phyloP scores from a whole-genome alignment of 352 stramenopile species.

The Aphanomyces cochlioides region DNA sequence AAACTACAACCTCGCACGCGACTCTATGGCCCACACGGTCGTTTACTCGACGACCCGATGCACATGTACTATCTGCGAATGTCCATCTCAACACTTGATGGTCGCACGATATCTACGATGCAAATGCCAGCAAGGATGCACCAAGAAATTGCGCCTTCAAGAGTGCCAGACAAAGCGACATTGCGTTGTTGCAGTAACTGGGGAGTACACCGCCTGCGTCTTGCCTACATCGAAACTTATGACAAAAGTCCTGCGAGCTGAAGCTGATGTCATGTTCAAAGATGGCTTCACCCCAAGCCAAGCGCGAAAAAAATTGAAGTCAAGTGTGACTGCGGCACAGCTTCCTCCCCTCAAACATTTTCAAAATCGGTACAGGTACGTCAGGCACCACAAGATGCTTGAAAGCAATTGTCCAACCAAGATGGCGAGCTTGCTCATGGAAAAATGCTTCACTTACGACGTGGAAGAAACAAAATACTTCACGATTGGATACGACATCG shows the following conservation, averaged over 20 bases:
- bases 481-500: neutral
- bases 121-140: too few species aligned
- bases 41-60: too few species aligned
- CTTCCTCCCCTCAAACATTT: neutral
- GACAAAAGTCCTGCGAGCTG: neutral
- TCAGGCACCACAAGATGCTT: neutral
- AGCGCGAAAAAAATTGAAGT: neutral
- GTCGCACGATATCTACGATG: too few species aligned
- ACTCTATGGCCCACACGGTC: too few species aligned
- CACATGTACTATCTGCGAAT: too few species aligned
- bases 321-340: neutral
- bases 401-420: neutral
- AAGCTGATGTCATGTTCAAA: neutral
- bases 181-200: neutral
- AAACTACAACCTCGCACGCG: too few species aligned
- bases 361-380: neutral
- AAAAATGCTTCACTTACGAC: neutral
- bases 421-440: neutral
- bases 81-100: too few species aligned
- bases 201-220: neutral
- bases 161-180: too few species aligned
- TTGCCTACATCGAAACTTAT: neutral
- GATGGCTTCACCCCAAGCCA: neutral
- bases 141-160: too few species aligned
- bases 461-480: neutral